Conservation (phyloP, 129 eudicot genomes). For the Glebionis coronaria region DNA sequence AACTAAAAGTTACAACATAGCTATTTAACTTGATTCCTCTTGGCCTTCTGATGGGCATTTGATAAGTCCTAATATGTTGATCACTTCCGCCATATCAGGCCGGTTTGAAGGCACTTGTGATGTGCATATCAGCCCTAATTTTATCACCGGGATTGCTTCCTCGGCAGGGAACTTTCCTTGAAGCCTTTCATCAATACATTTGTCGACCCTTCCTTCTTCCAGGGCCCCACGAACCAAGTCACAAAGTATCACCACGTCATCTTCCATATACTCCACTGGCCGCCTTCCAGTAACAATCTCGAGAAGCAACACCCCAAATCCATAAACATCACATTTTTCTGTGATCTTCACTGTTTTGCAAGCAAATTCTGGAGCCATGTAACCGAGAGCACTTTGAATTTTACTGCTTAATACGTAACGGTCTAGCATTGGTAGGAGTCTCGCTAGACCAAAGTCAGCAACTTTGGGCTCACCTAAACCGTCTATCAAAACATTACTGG, state of each 20-base stretch:
- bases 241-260: slow-evolving; percentile 85
- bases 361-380: slow-evolving; percentile 98
- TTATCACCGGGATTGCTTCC: slow-evolving; percentile 81
- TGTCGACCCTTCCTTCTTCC: slow-evolving; percentile 84
- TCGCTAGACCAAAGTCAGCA: slow-evolving; percentile 83
- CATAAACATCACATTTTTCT: slow-evolving; percentile 88
- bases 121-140: slow-evolving; percentile 85
- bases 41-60: slow-evolving; percentile 79
- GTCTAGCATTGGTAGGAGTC: slow-evolving; percentile 81
- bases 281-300: slow-evolving; percentile 80
- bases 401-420: slow-evolving; percentile 85
- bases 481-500: slow-evolving; percentile 81
- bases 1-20: slow-evolving; percentile 2
- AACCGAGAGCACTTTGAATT: slow-evolving; percentile 93
- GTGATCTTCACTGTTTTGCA: slow-evolving; percentile 86
- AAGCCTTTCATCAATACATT: slow-evolving; percentile 75
- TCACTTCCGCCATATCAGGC: slow-evolving; percentile 93
- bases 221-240: slow-evolving; percentile 94
- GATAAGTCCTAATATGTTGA: slow-evolving; percentile 84
- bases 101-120: slow-evolving; percentile 96
- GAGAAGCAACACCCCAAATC: slow-evolving; percentile 81
- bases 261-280: slow-evolving; percentile 99
- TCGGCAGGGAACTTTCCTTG: slow-evolving; percentile 79
- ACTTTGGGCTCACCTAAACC: slow-evolving; percentile 73
- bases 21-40: slow-evolving; percentile 42